These are phyloP conservation scores for Neckera pumila DNA, from an alignment of 225 moss, liverwort and hornwort species.

Conservation along the genomic window DNA sequence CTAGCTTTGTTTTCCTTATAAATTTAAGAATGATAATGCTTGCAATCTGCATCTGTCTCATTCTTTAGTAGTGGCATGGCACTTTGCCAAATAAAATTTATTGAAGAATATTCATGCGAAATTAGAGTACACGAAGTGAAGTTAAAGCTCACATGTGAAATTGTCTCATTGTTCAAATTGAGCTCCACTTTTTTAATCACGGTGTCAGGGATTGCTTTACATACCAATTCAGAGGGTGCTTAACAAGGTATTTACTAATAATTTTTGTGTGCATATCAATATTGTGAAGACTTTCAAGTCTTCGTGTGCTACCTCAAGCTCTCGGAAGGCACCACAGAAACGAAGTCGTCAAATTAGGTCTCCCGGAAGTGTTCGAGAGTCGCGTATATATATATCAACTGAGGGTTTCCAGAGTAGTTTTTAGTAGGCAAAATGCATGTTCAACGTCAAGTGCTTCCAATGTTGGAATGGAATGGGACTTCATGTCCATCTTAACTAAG, in stretches of 20 bases:
- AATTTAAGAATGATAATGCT: background rate
- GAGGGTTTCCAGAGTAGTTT: too few species aligned
- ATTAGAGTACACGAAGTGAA: background rate
- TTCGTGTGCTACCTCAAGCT: too few species aligned
- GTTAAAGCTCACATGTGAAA: background rate
- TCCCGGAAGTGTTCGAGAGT: too few species aligned
- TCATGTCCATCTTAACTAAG: too few species aligned
- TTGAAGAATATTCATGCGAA: background rate
- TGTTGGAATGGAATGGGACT: too few species aligned
- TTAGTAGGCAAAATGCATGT: too few species aligned
- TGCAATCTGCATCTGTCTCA: background rate
- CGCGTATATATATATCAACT: too few species aligned
- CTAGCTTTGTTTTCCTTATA: background rate
- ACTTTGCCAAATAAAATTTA: background rate
- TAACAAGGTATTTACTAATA: background rate
- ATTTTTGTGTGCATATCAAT: background rate
- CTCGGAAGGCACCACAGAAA: too few species aligned
- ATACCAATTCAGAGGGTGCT: background rate
- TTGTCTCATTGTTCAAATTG: background rate
- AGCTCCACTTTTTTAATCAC: background rate
- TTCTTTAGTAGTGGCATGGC: background rate
- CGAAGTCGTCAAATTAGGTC: too few species aligned
- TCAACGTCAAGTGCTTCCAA: too few species aligned
- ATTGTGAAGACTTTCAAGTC: background rate
- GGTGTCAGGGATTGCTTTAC: background rate